These are phyloP conservation scores for Periconia digitata DNA, from an alignment of 2,329 filamentous ascomycete species.

Conservation along the genomic window DNA sequence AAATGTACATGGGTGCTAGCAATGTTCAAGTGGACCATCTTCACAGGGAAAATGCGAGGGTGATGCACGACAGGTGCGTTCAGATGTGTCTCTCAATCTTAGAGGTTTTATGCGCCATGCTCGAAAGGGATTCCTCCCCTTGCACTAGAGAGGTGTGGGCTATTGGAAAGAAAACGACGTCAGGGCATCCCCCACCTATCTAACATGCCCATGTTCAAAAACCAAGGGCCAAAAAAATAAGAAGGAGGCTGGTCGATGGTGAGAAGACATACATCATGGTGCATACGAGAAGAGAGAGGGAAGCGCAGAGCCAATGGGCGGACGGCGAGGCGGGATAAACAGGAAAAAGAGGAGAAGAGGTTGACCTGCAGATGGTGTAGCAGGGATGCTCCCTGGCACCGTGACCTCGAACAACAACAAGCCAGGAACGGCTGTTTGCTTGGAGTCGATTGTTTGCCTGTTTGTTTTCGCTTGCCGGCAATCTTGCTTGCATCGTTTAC, in stretches of 20 bases:
- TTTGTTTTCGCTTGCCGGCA: background rate
- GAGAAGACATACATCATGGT: background rate
- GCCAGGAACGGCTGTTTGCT: background rate
- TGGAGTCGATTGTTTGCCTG: background rate
- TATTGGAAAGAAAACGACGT: background rate
- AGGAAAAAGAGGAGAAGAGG: background rate
- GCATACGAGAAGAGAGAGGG: background rate
- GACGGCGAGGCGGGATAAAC: background rate
- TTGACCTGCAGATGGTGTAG: background rate
- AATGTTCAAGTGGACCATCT: no score
- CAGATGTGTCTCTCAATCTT: no score
- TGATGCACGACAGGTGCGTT: no score
- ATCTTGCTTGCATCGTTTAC: no score
- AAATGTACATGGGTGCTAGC: no score
- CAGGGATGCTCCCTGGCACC: background rate
- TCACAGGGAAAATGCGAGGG: no score
- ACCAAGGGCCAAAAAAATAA: no score
- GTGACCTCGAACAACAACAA: background rate
- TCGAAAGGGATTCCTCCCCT: conserved; percentile 1
- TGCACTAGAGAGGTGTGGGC: no score
- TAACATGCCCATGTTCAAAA: no score
- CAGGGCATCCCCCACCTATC: no score
- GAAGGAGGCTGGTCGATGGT: no score
- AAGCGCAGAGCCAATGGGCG: no score
- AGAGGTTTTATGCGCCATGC: conserved; percentile 14